Evolutionary conservation across 208 protist species (phyloP), one percentile per base, ranked within the genome.

Genomic region (Leishmania lainsoni): DNA sequence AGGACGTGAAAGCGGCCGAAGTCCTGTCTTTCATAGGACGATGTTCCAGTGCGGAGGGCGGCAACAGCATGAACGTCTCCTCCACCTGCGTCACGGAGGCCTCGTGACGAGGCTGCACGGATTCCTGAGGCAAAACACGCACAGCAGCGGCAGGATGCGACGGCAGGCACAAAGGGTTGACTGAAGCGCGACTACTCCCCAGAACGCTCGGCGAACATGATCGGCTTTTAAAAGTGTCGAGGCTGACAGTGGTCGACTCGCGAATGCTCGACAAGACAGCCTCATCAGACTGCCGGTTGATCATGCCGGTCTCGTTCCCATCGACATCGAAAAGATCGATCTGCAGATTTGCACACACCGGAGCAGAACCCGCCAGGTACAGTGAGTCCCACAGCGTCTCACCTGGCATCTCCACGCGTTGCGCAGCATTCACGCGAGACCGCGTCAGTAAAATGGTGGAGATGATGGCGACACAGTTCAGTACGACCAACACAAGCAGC

Each of bases 241-340:
- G 22, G 32, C 5, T 82, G 52, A 52, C 56, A 4, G 32, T 54
- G 20, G 66, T 61, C 26, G 82, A 86, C 26, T 81, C 74, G 32
- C 16, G 63, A 48, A 86, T 81, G 78, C 82, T 86, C 4, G 82
- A 78, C 54, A 86, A 79, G 26, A 79, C 54, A 29, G 29, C 78
- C 17, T 82, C 78, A 0, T 45, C 82, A 20, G 45, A 42, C 65
- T 63, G 54, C 14, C 61, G 52, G 32, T 54, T 42, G 39, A 51
- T 56, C 42, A 68, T 22, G 6, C 51, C 63, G 32, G 0, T 29
- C 76, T 10, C 0, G 26, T 79, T 45, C 17, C 9, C 39, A 63
- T 70, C 20, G 52, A 29, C 4, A 52, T 51, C 45, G 63, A 16
- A 45, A 5, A 59, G 51, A 26, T 61, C 42, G 16, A 26, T 56